Evolutionary conservation across 2,329 filamentous ascomycete species (phyloP), one percentile per base, ranked within the genome.

Genomic region (Cladosporium sphaerospermum): DNA sequence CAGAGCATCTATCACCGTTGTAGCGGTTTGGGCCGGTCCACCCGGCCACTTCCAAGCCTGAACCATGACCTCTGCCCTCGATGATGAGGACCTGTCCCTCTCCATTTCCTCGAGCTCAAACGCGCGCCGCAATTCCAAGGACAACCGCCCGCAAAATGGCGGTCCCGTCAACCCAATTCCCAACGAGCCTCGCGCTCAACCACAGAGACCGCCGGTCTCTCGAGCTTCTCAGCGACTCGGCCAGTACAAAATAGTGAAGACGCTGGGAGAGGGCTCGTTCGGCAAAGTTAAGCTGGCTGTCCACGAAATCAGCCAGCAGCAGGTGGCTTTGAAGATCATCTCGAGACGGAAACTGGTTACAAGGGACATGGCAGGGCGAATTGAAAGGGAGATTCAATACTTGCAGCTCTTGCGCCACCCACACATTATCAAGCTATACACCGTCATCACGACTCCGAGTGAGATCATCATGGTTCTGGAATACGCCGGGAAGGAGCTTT

Each of bases 391-490:
- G 77, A 99, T 99, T 63, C 91, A 96, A 71, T 99, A 99, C 69
- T 80, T 99, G 58, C 93, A 99, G 74, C 77, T 99, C 56, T 79
- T 99, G 56, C 85, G 93, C 56, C 93, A 99, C 71, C 93, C 93
- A 39, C 93, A 99, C 73, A 99, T 99, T 69, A 99, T 99, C 77
- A 99, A 99, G 74, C 80, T 99, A 83, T 96, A 78, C 66, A 97
- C 93, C 31, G 93, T 99, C 59, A 97, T 99, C 70, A 96, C 95
- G 58, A 96, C 92, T 6, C 83, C 85, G 19, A 84, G 81, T 57
- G 93, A 99, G 69, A 99, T 99, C 68, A 93, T 97, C 71, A 99
- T 99, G 93, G 93, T 99, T 45, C 82, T 99, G 61, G 93, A 99
- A 72, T 99, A 95, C 72, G 93, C 93, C 40, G 93, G 93, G 57